Evolutionary conservation across 2,329 filamentous ascomycete species (phyloP), one percentile per base, ranked within the genome.

Genomic region (Cyphellophora europaea): DNA sequence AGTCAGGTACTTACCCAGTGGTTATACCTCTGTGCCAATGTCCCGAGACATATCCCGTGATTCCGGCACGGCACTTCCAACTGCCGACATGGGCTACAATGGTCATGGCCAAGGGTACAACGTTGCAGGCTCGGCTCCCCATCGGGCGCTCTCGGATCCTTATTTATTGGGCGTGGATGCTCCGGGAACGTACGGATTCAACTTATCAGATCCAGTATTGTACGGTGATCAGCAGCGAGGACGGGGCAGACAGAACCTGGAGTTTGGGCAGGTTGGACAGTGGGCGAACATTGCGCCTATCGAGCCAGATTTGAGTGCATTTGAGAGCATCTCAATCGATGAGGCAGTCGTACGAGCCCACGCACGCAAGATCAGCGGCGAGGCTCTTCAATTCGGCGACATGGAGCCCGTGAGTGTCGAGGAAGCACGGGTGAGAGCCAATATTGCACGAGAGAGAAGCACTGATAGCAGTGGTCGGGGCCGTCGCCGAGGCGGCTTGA

Each of bases 1-100:
- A 25, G 33, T 35, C 27, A 16, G 40, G 40, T 37, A 16, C 19
- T 29, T 48, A 15, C 50, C 48, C 2, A 25, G 37, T 29, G 50
- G 51, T n/a, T 50, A 53, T 35, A 48, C 41, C 17, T 53, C 49
- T 8, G 47, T 52, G 32, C 50, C 52, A 18, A 52, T 54, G 51
- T 49, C 48, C 12, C 43, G 52, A 33, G 49, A 53, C 27, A 37
- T 35, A 11, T 54, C 52, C 11, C 36, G 35, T 12, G 49, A 50
- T 41, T 53, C 51, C 8, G 33, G 42, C 12, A 37, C 42, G 15
- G 53, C 52, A 11, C 37, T 48, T 16, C 41, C 43, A 17, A 49
- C 49, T 4, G 49, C 50, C 48, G 19, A 34, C 42, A 19, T 37
- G 37, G 12, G 31, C 40, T 8, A 37, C 35, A 5, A 35, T 34